phyloP scores from a whole-genome alignment of 805 yeast species.

The Jamesozyma rosinii region DNA sequence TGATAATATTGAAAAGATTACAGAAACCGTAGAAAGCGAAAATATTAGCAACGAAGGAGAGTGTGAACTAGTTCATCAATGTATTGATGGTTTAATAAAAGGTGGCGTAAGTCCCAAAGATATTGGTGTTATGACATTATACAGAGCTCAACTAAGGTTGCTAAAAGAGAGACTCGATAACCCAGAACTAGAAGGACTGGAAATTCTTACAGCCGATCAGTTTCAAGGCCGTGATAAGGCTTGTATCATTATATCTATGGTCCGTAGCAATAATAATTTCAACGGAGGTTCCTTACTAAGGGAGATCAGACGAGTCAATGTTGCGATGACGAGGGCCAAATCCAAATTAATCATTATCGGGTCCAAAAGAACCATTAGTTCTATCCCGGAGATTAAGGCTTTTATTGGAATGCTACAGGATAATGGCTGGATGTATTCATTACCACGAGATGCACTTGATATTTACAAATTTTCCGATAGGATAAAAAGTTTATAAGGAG shows the following conservation, averaged over 20 bases:
- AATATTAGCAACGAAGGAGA: constrained; percentile 68
- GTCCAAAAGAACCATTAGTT: constrained; percentile 46
- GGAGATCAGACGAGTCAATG: constrained; percentile 90
- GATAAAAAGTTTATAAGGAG: not conserved
- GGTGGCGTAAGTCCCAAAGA: constrained; percentile 52
- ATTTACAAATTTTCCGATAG: constrained; percentile 28
- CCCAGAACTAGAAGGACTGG: constrained; percentile 39
- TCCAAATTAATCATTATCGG: constrained; percentile 80
- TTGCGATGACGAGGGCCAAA: constrained; percentile 85
- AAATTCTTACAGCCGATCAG: constrained; percentile 85
- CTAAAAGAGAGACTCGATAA: constrained; percentile 28
- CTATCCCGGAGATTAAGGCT: constrained; percentile 26
- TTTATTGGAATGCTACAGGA: constrained; percentile 50
- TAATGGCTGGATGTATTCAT: constrained; percentile 54
- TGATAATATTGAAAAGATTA: constrained; percentile 45
- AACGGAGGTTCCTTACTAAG: constrained; percentile 68
- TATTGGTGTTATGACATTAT: constrained; percentile 85
- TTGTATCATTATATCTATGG: constrained; percentile 81
- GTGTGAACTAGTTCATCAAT: constrained; percentile 51
- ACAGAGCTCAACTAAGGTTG: constrained; percentile 67
- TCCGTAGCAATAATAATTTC: constrained; percentile 60
- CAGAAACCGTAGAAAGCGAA: constrained; percentile 54
- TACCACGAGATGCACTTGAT: constrained; percentile 39
- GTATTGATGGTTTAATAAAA: constrained; percentile 46
- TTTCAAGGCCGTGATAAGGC: constrained; percentile 95